Evolutionary conservation across 83 land plant species (phyloP).

Genomic region (Diphasiastrum complanatum): DNA sequence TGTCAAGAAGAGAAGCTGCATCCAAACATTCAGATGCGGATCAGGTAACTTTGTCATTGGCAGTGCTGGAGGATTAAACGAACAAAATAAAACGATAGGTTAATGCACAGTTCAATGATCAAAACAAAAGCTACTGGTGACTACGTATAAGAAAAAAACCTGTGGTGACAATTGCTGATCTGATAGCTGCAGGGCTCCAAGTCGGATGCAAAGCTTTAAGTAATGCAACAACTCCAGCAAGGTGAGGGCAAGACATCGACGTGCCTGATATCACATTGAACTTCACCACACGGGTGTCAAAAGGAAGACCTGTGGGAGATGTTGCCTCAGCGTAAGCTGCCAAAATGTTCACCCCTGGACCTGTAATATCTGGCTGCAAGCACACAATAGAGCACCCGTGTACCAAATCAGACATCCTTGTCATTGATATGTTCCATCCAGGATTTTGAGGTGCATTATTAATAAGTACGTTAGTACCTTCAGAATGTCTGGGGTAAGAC

Average conservation of each 20-base stretch:
- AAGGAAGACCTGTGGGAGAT: conserved; percentile 1
- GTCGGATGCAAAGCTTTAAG: conserved; percentile 9
- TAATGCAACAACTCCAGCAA: conserved; percentile 5
- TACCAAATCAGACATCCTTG: not conserved
- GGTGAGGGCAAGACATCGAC: conserved; percentile 13
- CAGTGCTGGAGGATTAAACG: too few species aligned
- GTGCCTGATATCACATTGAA: conserved; percentile 11
- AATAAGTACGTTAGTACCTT: not conserved
- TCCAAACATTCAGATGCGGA: not conserved
- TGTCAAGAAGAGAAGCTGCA: conserved; percentile 5
- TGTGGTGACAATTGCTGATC: conserved; percentile 11
- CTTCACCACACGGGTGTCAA: conserved; percentile 2
- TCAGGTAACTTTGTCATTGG: too few species aligned
- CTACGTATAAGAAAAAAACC: too few species aligned
- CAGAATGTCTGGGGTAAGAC: not conserved
- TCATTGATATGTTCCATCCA: too few species aligned
- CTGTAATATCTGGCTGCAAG: conserved; percentile 12
- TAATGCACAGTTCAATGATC: too few species aligned
- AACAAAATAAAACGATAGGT: too few species aligned
- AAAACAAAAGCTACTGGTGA: too few species aligned
- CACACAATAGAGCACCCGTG: too few species aligned
- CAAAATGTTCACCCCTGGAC: conserved; percentile 6
- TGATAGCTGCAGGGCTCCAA: conserved; percentile 14
- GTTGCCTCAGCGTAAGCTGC: conserved; percentile 7
- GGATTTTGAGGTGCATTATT: not conserved